Evolutionary conservation across 2,329 filamentous ascomycete genomes (phyloP).

Genomic region (Botrytis fabae): DNA sequence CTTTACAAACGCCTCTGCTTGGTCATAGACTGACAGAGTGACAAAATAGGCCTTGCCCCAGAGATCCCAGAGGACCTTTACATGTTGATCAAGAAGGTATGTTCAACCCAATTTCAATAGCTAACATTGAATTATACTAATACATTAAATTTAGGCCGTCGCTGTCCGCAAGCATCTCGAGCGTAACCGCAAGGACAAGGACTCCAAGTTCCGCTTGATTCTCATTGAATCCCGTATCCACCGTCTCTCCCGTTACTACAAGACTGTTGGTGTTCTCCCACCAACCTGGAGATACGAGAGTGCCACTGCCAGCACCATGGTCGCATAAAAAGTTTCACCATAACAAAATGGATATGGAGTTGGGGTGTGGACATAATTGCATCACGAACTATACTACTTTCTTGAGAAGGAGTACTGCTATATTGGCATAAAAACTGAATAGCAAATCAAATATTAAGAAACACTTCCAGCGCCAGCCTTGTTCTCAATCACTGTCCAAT

Average conservation of each 20-base stretch:
- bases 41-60: slow-evolving; percentile 84
- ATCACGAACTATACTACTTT: slow-evolving; percentile 15
- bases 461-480: slow-evolving; percentile 29
- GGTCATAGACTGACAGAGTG: slow-evolving; percentile 92
- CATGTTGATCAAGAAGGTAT: slow-evolving; percentile 99
- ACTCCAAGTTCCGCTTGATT: slow-evolving; percentile 99
- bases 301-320: slow-evolving; percentile 91
- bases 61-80: slow-evolving; percentile 99
- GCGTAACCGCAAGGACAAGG: slow-evolving; percentile 99
- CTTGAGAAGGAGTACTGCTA: slow-evolving; percentile 27
- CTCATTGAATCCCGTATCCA: slow-evolving; percentile 99
- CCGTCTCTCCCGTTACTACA: slow-evolving; percentile 99
- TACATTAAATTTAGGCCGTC: slow-evolving; percentile 61
- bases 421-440: slow-evolving; percentile 36
- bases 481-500: slow-evolving; percentile 12
- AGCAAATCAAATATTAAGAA: slow-evolving; percentile 37
- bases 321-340: slow-evolving; percentile 60
- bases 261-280: slow-evolving; percentile 81
- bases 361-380: slow-evolving; percentile 37
- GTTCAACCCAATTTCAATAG: slow-evolving; percentile 23
- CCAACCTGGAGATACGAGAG: slow-evolving; percentile 99
- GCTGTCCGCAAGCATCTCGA: slow-evolving; percentile 99
- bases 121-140: slow-evolving; percentile 29
- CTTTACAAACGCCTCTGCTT: slow-evolving; percentile 71
- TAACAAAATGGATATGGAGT: slow-evolving; percentile 34